Conservation (phyloP, 768 basidiomycete species). For the Suillus americanus region DNA sequence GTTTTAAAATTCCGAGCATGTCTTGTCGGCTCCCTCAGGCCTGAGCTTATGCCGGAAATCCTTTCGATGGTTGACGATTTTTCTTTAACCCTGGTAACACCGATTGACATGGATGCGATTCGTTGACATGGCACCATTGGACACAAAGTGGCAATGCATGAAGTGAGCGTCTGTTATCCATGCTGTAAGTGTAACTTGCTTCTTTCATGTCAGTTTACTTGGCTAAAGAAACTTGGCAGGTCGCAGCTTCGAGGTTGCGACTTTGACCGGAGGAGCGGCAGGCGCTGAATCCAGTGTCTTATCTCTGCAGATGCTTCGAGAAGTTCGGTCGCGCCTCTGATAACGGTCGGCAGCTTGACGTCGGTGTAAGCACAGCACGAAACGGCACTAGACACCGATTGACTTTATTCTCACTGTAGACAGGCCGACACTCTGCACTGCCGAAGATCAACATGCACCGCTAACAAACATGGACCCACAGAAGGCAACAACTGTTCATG, state of each 20-base stretch:
- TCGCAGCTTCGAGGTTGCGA: neutral
- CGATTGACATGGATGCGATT: neutral
- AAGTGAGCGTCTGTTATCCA: neutral
- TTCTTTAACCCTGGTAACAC: neutral
- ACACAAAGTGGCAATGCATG: neutral
- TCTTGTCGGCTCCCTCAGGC: neutral
- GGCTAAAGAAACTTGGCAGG: neutral
- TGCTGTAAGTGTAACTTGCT: neutral
- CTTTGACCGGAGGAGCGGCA: neutral
- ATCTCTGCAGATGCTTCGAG: neutral
- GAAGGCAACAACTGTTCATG: neutral
- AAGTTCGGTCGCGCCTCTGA: neutral
- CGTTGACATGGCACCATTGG: neutral
- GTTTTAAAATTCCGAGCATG: neutral
- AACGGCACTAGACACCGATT: neutral
- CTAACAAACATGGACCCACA: neutral
- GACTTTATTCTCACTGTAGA: neutral
- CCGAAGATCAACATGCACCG: neutral
- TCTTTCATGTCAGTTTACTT: neutral
- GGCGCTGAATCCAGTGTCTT: neutral
- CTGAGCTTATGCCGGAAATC: neutral
- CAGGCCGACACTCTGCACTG: neutral
- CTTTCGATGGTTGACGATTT: neutral
- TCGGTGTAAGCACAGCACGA: neutral
- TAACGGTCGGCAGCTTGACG: neutral